These are phyloP conservation scores for Hanseniaspora gamundiae DNA, from an alignment of 1,139 yeast species.

Conservation along the genomic window DNA sequence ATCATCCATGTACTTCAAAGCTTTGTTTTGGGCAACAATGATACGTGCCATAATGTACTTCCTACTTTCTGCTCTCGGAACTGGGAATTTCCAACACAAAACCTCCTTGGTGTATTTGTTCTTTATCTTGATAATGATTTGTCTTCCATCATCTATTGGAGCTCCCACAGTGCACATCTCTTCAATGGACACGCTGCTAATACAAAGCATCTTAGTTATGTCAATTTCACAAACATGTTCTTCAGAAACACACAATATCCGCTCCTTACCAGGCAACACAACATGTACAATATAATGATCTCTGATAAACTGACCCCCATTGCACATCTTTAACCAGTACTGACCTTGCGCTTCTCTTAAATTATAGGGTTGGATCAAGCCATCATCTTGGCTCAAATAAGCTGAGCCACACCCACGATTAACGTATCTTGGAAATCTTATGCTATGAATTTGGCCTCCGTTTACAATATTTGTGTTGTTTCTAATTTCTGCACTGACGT, in stretches of 20 bases:
- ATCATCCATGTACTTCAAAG: constrained; percentile 6
- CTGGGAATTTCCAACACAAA: constrained; percentile 7
- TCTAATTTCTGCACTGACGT: constrained; percentile 86
- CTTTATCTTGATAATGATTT: constrained; percentile 5
- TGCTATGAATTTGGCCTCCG: constrained; percentile 1
- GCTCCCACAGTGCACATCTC: constrained; percentile 44
- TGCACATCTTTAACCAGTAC: constrained; percentile 73
- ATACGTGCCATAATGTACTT: constrained; percentile 4
- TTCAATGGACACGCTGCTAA: constrained; percentile 5
- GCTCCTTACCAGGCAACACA: constrained; percentile 67
- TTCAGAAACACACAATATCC: constrained; percentile 66
- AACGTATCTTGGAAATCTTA: constrained; percentile 7
- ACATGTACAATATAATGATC: constrained; percentile 82
- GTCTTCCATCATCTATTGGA: constrained; percentile 39
- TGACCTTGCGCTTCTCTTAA: constrained; percentile 89
- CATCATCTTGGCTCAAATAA: constrained; percentile 50
- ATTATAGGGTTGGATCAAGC: constrained; percentile 62
- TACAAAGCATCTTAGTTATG: constrained; percentile 38
- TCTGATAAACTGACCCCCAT: constrained; percentile 62
- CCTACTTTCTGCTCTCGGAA: constrained; percentile 4
- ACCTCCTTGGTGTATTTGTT: neutral
- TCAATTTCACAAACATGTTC: constrained; percentile 58
- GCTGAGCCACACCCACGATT: constrained; percentile 32
- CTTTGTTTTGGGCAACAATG: constrained; percentile 5
- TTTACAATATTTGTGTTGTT: constrained; percentile 63